These are phyloP conservation scores for Filosporella fistucella DNA, from an alignment of 495 filamentous ascomycete species.

Conservation along the genomic window DNA sequence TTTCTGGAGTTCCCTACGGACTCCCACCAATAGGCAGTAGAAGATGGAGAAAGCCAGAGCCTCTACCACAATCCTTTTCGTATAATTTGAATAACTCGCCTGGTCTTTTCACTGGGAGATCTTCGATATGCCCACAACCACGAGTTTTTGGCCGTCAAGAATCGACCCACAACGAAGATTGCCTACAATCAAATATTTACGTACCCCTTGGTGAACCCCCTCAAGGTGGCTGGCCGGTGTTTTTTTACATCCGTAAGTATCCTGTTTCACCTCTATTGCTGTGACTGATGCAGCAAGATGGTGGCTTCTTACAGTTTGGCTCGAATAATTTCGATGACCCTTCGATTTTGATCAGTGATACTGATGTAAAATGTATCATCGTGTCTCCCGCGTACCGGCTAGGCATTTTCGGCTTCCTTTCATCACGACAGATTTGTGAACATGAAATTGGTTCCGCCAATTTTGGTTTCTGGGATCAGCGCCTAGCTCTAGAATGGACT, in stretches of 20 bases:
- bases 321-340: constrained; percentile 10
- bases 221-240: constrained; percentile 6
- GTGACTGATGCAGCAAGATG: not conserved
- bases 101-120: not conserved
- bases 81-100: constrained; percentile 4
- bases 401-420: constrained; percentile 55
- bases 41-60: constrained; percentile 7
- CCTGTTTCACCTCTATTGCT: not conserved
- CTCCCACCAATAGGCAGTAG: constrained; percentile 3
- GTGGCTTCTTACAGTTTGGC: constrained; percentile 12
- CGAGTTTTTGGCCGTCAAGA: not conserved
- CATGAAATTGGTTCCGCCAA: constrained; percentile 31
- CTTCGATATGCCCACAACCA: constrained; percentile 5
- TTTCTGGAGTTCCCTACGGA: constrained; percentile 7
- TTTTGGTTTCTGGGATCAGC: constrained; percentile 62
- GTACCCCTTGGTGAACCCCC: constrained; percentile 4
- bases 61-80: not conserved
- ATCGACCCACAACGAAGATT: constrained; percentile 1
- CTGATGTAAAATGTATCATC: constrained; percentile 19
- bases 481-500: constrained; percentile 66
- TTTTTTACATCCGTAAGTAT: constrained; percentile 13
- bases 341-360: constrained; percentile 1
- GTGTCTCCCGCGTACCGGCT: constrained; percentile 44
- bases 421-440: not conserved
- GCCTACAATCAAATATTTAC: constrained; percentile 11